These are phyloP conservation scores for Calocybe gangraenosa DNA, from an alignment of 768 basidiomycete species.

Conservation along the genomic window DNA sequence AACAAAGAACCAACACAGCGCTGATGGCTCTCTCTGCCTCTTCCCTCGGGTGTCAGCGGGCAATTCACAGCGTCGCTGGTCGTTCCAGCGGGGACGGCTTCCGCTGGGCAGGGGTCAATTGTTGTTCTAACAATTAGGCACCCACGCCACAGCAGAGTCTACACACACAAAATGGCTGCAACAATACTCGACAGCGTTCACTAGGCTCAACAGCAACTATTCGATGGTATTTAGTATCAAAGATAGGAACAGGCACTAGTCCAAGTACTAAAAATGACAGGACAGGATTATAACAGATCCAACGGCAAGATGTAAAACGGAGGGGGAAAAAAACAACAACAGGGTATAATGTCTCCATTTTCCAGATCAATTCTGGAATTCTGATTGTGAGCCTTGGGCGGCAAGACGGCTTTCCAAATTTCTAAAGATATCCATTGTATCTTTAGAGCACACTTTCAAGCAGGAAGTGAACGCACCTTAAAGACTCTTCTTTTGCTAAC, in stretches of 20 bases:
- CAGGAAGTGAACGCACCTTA: conserved; percentile 44
- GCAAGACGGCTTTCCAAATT: conserved; percentile 89
- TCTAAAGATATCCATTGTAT: conserved; percentile 34
- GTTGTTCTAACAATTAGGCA: conserved; percentile 2
- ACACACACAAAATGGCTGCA: too few species aligned
- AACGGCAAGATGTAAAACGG: conserved; percentile 22
- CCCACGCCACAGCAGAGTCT: conserved; percentile 10
- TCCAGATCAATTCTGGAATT: conserved; percentile 61
- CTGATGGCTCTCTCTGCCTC: conserved; percentile 16
- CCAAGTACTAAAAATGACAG: conserved; percentile 25
- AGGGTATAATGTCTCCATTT: conserved; percentile 17
- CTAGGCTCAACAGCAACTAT: neutral
- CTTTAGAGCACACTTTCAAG: neutral
- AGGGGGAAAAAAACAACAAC: conserved; percentile 17
- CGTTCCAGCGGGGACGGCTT: too few species aligned
- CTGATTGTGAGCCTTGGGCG: conserved; percentile 79
- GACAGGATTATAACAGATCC: conserved; percentile 28
- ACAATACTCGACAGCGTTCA: too few species aligned
- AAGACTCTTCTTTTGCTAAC: conserved; percentile 93
- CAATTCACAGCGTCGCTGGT: too few species aligned
- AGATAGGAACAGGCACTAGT: conserved; percentile 16
- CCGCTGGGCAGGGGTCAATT: conserved; percentile 1
- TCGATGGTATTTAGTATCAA: conserved; percentile 7
- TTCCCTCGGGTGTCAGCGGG: conserved; percentile 11
- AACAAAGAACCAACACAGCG: conserved; percentile 18